phyloP scores from a whole-genome alignment of 1,139 yeast species.

The Scheffersomyces illinoinensis region DNA sequence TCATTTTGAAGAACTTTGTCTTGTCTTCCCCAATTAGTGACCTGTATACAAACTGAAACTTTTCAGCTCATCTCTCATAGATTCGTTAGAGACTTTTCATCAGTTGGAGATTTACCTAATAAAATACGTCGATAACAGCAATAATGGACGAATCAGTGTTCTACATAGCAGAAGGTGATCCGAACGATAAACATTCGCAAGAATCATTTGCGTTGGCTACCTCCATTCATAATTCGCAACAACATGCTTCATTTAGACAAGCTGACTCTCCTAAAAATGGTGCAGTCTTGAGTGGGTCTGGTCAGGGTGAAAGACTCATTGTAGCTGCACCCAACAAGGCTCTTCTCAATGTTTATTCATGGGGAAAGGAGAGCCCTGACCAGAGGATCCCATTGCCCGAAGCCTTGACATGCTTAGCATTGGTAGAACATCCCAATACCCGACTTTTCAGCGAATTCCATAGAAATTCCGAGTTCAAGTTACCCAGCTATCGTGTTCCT shows the following conservation, averaged over 20 bases:
- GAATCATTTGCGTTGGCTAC: conserved; percentile 51
- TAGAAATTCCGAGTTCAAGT: conserved; percentile 4
- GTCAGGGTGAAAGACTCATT: conserved; percentile 49
- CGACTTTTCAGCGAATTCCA: neutral
- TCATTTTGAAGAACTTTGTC: neutral
- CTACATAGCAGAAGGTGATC: conserved; percentile 53
- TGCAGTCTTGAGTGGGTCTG: conserved; percentile 44
- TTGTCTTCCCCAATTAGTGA: neutral
- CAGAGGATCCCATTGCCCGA: conserved; percentile 90
- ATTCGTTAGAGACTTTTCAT: neutral
- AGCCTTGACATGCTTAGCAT: conserved; percentile 58
- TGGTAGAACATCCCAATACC: conserved; percentile 40
- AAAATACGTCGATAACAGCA: neutral
- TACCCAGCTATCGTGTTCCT: conserved; percentile 49
- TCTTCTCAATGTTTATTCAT: conserved; percentile 67
- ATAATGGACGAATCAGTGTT: conserved; percentile 63
- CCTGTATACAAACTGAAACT: neutral
- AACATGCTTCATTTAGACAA: conserved; percentile 53
- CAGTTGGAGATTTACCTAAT: neutral
- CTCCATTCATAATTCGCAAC: conserved; percentile 53
- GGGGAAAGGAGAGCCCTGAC: conserved; percentile 79
- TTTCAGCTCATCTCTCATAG: conserved; percentile 3
- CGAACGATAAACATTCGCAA: conserved; percentile 46
- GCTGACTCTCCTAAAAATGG: conserved; percentile 53
- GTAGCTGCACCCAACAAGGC: conserved; percentile 73